A percentile compares a stretch with the other conserved stretches of the same genome.
Evolutionary conservation across 257 asterid species (phyloP).

Genomic region (Asclepias syriaca): DNA sequence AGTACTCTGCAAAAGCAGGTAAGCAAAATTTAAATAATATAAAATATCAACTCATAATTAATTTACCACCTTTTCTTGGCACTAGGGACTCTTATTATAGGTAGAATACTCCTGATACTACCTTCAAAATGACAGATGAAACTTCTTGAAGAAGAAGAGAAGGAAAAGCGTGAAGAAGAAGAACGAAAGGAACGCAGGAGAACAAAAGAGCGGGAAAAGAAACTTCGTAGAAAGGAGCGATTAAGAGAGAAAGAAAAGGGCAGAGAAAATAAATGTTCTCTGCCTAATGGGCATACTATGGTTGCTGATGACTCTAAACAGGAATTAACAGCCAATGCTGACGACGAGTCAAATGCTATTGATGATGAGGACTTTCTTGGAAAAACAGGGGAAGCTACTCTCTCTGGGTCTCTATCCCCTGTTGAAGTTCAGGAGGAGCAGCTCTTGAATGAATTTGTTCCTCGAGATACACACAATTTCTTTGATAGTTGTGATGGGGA

Average conservation of each 20-base stretch:
- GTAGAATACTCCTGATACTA: constrained; percentile 22
- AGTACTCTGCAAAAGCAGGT: constrained; percentile 95
- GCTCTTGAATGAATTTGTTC: constrained; percentile 41
- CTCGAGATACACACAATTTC: constrained; percentile 39
- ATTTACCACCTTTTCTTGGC: constrained; percentile 15
- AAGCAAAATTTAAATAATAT: not conserved
- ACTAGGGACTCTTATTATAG: constrained; percentile 8
- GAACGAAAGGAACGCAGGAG: constrained; percentile 74
- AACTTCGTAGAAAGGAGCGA: constrained; percentile 90
- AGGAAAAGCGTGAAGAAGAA: constrained; percentile 95
- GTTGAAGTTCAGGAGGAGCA: constrained; percentile 41
- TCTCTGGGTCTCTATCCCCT: constrained; percentile 45
- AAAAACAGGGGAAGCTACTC: constrained; percentile 52
- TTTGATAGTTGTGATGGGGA: constrained; percentile 51
- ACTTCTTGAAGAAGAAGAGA: constrained; percentile 99
- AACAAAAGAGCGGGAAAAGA: constrained; percentile 87
- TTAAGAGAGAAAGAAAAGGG: constrained; percentile 71
- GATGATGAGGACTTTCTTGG: constrained; percentile 40
- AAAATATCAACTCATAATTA: not conserved
- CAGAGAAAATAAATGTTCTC: constrained; percentile 51
- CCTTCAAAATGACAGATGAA: constrained; percentile 51
- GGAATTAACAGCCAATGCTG: constrained; percentile 34
- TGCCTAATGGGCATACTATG: constrained; percentile 34
- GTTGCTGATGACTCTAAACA: constrained; percentile 35
- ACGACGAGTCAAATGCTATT: constrained; percentile 36